Base-by-base conservation (phyloP, 306 rosid species). In the Geum urbanum region DNA sequence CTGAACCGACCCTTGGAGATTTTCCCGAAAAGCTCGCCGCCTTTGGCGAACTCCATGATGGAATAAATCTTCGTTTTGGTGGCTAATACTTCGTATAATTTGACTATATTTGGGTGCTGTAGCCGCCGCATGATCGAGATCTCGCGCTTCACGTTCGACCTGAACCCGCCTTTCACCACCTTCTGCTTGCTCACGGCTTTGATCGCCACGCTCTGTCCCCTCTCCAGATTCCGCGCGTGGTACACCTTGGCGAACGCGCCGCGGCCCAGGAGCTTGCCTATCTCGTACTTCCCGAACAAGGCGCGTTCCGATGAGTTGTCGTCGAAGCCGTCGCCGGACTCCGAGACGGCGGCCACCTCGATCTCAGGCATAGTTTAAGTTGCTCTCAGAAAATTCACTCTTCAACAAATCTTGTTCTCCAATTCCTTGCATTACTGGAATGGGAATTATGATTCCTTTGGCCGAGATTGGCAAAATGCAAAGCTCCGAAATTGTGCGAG, bases 181-280 rank as follows among this genome's bases (percentile, higher is more conserved):
- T 85, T 85, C 45, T 59, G 74, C 71, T 84, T 88, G 92, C 82
- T 91, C 4, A 94, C 82, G 1, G 83, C 85, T 63, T 94, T 94
- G 2, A 90, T 72, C 19, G 98, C 98, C 43, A 94, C 98, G 75
- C 87, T 81, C 79, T 80, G 69, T 0, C 90, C 88, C 0, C 80
- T 81, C 2, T 5, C 6, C 10, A 88, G 35, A 43, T 81, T 67
- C 15, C 83, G 74, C 9, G 89, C 98, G 63, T 86, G 91, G 75
- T 87, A 94, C 7, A 94, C 98, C 78, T 88, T 94, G 0, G 89
- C 97, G 45, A 81, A 88, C 0, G 96, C 94, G 2, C 98, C 98
- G 4, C 76, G 53, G 0, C 98, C 98, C 0, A 94, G 67, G 2
- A 94, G 71, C 64, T 57, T 76, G 1, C 80, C 76, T 1, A 90